Conservation (phyloP, 768 basidiomycete genomes). For the Neoboletus subvelutipes region DNA sequence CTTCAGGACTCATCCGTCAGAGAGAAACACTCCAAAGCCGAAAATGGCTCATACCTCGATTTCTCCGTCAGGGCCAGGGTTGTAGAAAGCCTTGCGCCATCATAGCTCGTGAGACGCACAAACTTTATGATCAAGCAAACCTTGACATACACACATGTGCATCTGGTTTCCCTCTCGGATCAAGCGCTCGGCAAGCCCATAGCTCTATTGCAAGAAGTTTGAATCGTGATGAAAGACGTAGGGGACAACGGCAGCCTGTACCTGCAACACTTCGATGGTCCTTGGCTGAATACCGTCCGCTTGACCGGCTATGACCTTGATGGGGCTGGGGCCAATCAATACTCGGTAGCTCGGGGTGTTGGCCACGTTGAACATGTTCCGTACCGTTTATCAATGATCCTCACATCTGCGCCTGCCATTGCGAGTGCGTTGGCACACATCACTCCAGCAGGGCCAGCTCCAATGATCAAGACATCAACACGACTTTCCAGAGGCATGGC, state of each 20-base stretch:
- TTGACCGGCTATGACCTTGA: conserved; percentile 45
- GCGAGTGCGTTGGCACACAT: conserved; percentile 65
- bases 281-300: conserved; percentile 58
- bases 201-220: conserved; percentile 49
- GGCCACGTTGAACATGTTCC: background rate
- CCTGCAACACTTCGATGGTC: conserved; percentile 55
- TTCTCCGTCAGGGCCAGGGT: conserved; percentile 56
- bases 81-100: conserved; percentile 64
- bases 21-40: background rate
- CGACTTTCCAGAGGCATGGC: conserved; percentile 28
- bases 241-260: conserved; percentile 1
- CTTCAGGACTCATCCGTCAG: conserved; percentile 34
- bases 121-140: background rate
- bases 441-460: conserved; percentile 55
- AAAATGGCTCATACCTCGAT: conserved; percentile 49
- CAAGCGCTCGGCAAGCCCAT: conserved; percentile 68
- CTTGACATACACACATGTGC: conserved; percentile 57
- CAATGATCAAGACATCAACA: conserved; percentile 49
- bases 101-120: background rate
- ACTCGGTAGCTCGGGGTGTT: background rate
- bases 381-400: conserved; percentile 49
- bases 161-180: conserved; percentile 65
- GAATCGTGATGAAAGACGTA: background rate
- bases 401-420: conserved; percentile 42
- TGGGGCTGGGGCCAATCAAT: conserved; percentile 32